These are phyloP conservation scores for Suhomyces bribrorum DNA, from an alignment of 1,139 yeast species.

Conservation along the genomic window DNA sequence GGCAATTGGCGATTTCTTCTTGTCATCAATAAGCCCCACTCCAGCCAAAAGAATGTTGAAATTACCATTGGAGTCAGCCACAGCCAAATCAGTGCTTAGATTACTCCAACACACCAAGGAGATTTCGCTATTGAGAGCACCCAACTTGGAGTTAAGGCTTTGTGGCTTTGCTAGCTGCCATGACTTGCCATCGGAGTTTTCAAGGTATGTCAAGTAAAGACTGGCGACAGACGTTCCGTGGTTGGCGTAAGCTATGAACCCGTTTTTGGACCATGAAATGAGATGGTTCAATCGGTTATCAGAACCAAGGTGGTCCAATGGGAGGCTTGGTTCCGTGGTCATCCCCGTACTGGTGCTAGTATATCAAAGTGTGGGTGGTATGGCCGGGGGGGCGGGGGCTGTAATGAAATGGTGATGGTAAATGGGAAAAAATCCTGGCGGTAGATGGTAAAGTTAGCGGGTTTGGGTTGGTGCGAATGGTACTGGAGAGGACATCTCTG, in stretches of 20 bases:
- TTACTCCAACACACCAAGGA: constrained; percentile 49
- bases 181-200: constrained; percentile 59
- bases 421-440: no score
- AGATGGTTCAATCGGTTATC: constrained; percentile 5
- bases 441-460: no score
- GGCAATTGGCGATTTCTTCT: not conserved
- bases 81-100: constrained; percentile 55
- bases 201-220: constrained; percentile 59
- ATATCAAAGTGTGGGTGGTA: no score
- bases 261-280: constrained; percentile 75
- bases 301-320: not conserved
- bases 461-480: no score
- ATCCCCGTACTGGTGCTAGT: no score
- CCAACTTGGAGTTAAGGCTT: constrained; percentile 40
- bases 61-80: constrained; percentile 51
- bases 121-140: constrained; percentile 28
- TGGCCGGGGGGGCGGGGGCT: no score
- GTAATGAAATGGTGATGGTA: no score
- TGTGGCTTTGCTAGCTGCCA: constrained; percentile 68
- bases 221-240: constrained; percentile 19
- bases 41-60: constrained; percentile 51
- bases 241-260: constrained; percentile 64
- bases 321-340: not conserved
- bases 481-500: no score
- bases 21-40: constrained; percentile 35